Evolutionary conservation across 768 basidiomycete genomes (phyloP), one percentile per base, ranked within the genome.

Genomic region (Russula abietina): DNA sequence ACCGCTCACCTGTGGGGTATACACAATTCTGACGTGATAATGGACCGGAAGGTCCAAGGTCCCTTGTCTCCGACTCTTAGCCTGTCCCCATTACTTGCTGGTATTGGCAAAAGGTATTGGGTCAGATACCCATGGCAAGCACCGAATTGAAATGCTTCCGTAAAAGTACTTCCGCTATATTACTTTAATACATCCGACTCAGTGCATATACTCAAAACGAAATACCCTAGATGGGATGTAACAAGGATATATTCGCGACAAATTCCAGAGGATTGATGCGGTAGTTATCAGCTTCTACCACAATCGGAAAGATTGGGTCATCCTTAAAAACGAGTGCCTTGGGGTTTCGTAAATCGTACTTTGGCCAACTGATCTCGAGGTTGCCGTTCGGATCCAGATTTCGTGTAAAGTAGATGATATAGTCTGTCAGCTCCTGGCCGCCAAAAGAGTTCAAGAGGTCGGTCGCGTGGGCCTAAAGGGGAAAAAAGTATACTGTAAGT

Each of bases 361-460:
- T 46, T 10, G 62, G 62, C 62, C 62, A 64, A 2, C 11, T 19
- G 17, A 55, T 22, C 48, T 7, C 6, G 11, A 45, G 41, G 4
- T 49, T 30, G 46, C 54, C 58, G 26, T 64, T 60, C 8, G 62
- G 58, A 30, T 64, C 39, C n/a, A 60, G 26, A 41, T 64, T 55
- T 6, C 24, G 53, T 2, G 62, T 55, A 9, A 64, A 64, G 32
- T 51, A 56, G 14, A 64, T 56, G 49, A 64, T 14, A 38, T 60
- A 60, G 19, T 64, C 62, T 7, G 30, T 24, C 19, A 64, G 32
- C 19, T 64, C 58, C 8, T n/a, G 14, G 1, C 3, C 22, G 11
- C 30, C 53, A 48, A 64, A 64, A 7, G 58, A 43, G 45, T 60
- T 32, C 8, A 60, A 1, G n/a, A 64, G 58, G 33, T 64, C 63